Conservation (phyloP, 1,284 basidiomycete genomes). For the Ustilago hordei region DNA sequence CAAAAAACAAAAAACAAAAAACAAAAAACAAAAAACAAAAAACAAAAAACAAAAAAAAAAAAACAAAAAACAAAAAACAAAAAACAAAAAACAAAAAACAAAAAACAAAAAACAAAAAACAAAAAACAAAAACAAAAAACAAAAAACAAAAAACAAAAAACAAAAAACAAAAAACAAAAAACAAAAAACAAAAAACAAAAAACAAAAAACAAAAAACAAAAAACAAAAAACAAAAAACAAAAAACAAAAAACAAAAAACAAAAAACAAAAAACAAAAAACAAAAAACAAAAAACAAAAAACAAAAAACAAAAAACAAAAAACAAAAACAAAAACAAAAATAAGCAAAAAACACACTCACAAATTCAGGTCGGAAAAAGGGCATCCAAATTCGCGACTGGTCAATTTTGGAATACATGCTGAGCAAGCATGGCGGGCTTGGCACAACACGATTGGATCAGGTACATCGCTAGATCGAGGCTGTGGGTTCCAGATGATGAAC, state of each 20-base stretch:
- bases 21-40: constrained; percentile 10
- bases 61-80: constrained; percentile 12
- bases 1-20: constrained; percentile 6
- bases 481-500: not conserved
- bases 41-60: too few relatives aligned
- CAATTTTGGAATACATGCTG: not conserved
- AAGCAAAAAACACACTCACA: constrained; percentile 4
- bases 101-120: too few relatives aligned
- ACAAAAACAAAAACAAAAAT: constrained; percentile 9
- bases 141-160: constrained; percentile 14
- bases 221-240: constrained; percentile 14
- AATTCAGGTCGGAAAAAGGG: constrained; percentile 22
- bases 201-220: constrained; percentile 6
- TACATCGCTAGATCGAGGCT: not conserved
- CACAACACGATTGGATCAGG: not conserved
- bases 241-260: not conserved
- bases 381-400: not conserved
- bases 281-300: constrained; percentile 6
- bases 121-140: constrained; percentile 8
- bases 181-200: constrained; percentile 14
- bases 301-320: constrained; percentile 13
- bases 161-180: constrained; percentile 6
- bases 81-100: constrained; percentile 5
- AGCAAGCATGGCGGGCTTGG: too few relatives aligned
- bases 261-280: constrained; percentile 13